Evolutionary conservation across 805 yeast genomes (phyloP).

Genomic region (Metschnikowia gelsemii): DNA sequence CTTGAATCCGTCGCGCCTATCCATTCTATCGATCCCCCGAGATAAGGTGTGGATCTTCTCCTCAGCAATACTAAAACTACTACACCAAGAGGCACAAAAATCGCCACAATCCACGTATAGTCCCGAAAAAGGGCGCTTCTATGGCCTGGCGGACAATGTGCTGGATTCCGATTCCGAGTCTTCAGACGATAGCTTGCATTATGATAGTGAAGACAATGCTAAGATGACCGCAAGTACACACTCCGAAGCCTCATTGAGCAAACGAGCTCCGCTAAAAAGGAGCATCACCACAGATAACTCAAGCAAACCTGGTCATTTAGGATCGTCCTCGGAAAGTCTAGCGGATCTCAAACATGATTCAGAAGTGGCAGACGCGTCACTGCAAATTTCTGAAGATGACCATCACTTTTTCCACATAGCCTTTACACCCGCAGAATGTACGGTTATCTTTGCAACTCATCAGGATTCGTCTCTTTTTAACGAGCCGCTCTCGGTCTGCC

Average conservation of each 20-base stretch:
- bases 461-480: constrained; percentile 40
- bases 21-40: constrained; percentile 54
- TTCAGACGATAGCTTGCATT: constrained; percentile 3
- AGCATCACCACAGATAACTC: constrained; percentile 28
- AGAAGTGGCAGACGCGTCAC: constrained; percentile 1
- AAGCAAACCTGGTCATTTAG: constrained; percentile 24
- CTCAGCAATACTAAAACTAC: constrained; percentile 48
- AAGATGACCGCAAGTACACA: constrained; percentile 4
- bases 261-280: constrained; percentile 3
- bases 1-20: constrained; percentile 44
- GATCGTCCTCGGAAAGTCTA: constrained; percentile 9
- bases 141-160: constrained; percentile 1
- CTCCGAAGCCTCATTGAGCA: constrained; percentile 4
- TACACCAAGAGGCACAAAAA: constrained; percentile 35
- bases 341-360: constrained; percentile 5
- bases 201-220: constrained; percentile 5
- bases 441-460: constrained; percentile 50
- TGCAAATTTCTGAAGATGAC: constrained; percentile 28
- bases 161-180: constrained; percentile 8
- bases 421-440: constrained; percentile 61
- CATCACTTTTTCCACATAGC: constrained; percentile 58
- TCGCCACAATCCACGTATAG: constrained; percentile 14
- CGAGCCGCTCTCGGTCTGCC: constrained; percentile 38
- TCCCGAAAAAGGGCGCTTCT: neutral
- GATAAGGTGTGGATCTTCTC: constrained; percentile 53